phyloP scores from a whole-genome alignment of 148 eudicot species.

The Rhododendron henanense region DNA sequence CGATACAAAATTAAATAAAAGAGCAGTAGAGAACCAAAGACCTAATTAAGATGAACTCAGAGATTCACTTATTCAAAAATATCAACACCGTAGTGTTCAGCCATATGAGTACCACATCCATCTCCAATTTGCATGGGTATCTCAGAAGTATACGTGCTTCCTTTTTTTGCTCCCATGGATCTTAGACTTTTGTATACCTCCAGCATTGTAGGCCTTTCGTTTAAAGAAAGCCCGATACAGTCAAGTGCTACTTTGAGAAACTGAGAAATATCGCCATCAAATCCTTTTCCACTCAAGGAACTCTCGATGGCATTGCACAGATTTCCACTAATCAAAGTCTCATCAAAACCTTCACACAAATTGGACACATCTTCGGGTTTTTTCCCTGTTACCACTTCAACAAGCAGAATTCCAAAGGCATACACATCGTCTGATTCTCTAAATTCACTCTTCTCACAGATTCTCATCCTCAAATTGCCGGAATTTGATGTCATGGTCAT shows the following conservation, averaged over 20 bases:
- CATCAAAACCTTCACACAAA: background rate
- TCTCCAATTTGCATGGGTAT: background rate
- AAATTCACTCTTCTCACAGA: background rate
- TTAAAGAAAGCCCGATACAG: background rate
- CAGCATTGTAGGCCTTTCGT: background rate
- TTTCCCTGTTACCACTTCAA: constrained; percentile 5
- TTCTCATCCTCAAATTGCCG: background rate
- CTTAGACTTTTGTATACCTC: background rate
- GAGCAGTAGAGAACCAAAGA: background rate
- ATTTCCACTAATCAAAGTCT: background rate
- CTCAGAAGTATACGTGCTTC: background rate
- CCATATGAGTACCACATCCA: background rate
- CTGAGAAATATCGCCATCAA: background rate
- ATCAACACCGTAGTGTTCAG: background rate
- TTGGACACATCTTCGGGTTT: background rate
- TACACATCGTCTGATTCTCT: background rate
- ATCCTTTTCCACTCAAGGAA: background rate
- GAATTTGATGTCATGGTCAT: background rate
- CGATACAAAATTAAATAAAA: background rate
- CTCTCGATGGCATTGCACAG: background rate
- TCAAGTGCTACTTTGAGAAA: background rate
- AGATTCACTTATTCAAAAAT: background rate
- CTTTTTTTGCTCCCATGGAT: background rate
- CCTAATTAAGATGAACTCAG: background rate
- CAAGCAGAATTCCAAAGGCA: background rate